Conservation (phyloP, 164 flowering plant genomes). For the Chloranthus sessilifolius region DNA sequence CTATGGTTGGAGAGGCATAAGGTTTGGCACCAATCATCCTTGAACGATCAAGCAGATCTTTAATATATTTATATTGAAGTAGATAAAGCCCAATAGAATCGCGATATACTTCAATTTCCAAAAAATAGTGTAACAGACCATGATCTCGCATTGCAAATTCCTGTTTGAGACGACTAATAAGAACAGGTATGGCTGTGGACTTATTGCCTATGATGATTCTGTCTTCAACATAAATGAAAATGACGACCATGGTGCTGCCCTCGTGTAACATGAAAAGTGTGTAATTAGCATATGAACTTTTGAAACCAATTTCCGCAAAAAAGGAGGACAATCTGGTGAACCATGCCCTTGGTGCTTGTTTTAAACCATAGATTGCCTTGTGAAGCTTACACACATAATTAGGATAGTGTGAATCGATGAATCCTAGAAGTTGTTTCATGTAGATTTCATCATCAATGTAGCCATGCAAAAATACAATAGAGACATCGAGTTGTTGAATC, state of each 20-base stretch:
- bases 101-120: neutral
- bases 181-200: neutral
- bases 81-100: neutral
- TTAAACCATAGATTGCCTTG: neutral
- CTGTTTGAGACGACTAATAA: neutral
- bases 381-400: neutral
- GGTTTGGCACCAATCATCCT: neutral
- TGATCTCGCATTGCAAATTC: neutral
- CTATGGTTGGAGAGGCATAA: neutral
- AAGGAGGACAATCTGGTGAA: neutral
- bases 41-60: neutral
- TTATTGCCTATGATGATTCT: neutral
- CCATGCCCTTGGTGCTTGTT: neutral
- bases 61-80: neutral
- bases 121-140: neutral
- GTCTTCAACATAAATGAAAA: conserved; percentile 1
- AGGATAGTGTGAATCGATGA: neutral
- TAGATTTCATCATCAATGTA: neutral
- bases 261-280: neutral
- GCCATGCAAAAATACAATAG: neutral
- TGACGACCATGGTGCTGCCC: neutral
- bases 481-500: neutral
- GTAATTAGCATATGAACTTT: neutral
- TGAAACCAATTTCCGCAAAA: neutral
- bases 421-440: neutral